Evolutionary conservation across 176 grass and related monocot genomes (phyloP).

Genomic region (Carex myosuroides): DNA sequence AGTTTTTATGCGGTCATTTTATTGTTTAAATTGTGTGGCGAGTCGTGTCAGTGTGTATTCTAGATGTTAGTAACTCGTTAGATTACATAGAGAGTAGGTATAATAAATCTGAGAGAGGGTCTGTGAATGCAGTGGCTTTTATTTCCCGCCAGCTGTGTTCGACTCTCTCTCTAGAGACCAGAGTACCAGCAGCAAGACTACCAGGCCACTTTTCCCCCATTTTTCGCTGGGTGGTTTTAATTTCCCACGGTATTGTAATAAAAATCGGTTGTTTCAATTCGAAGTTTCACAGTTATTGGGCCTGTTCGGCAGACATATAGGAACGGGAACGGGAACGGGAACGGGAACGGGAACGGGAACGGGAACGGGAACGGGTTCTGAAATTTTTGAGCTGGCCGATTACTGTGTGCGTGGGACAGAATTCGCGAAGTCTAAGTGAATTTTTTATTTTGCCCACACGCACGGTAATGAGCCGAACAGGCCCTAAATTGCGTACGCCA

Average conservation of each 20-base stretch:
- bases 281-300: not conserved
- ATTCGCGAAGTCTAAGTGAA: too few relatives aligned
- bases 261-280: not conserved
- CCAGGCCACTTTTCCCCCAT: not conserved
- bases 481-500: not conserved
- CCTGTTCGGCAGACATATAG: too few relatives aligned
- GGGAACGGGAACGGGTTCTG: too few relatives aligned
- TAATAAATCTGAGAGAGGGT: not conserved
- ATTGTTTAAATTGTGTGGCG: not conserved
- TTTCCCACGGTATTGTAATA: not conserved
- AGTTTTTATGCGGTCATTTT: not conserved
- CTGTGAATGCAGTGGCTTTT: not conserved
- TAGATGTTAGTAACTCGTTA: not conserved
- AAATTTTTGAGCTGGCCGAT: too few relatives aligned
- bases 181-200: not conserved
- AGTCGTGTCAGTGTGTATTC: too few relatives aligned
- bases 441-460: too few relatives aligned
- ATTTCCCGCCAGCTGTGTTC: conserved; percentile 12
- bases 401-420: too few relatives aligned
- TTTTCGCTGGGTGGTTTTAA: not conserved
- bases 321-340: too few relatives aligned
- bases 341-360: too few relatives aligned
- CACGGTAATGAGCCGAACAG: too few relatives aligned
- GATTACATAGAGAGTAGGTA: not conserved
- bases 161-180: not conserved